Evolutionary conservation across 2,329 filamentous ascomycete species (phyloP), one percentile per base, ranked within the genome.

Genomic region (Fusarium nisikadoi): DNA sequence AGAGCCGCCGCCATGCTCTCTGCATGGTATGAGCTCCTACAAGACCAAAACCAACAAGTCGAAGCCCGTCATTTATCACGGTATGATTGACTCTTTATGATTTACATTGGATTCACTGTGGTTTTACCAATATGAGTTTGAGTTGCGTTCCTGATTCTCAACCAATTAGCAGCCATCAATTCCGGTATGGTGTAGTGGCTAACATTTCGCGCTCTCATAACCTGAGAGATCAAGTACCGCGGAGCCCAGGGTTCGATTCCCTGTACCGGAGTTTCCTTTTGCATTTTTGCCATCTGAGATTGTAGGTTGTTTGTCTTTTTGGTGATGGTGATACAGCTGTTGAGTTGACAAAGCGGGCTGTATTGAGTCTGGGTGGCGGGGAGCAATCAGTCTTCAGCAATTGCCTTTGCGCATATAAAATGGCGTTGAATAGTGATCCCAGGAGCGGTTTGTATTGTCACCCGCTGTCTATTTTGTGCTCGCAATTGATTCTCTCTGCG

Each of bases 151-250:
- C 0, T 2, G 6, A 1, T 14, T 19, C 5, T 8, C 12, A 50
- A 35, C 47, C 47, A 50, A 50, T 50, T 20, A 47, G 1, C 27
- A 31, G 14, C 45, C 31, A 29, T 29, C 27, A 8, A 27, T 68
- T 78, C 76, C 76, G 76, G 77, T 78, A 79, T 79, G 77, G 77
- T 79, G 77, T 79, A 79, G 76, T 79, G 76, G 77, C 77, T 76
- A 78, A 78, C 77, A 78, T 78, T 78, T 78, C 75, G 74, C 77
- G 77, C 77, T 78, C 66, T 78, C 77, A 78, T 65, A 69, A 75
- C 57, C 23, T 78, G 73, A 74, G 76, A 62, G 75, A 74, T 60
- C 23, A 50, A 47, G 50, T 46, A 63, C 70, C 72, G 70, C 70
- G 70, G 73, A 73, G 73, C 71, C 66, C 66, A 75, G 71, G 72